Conservation (phyloP, 2,329 filamentous ascomycete genomes). For the Pochonia chlamydosporia region DNA sequence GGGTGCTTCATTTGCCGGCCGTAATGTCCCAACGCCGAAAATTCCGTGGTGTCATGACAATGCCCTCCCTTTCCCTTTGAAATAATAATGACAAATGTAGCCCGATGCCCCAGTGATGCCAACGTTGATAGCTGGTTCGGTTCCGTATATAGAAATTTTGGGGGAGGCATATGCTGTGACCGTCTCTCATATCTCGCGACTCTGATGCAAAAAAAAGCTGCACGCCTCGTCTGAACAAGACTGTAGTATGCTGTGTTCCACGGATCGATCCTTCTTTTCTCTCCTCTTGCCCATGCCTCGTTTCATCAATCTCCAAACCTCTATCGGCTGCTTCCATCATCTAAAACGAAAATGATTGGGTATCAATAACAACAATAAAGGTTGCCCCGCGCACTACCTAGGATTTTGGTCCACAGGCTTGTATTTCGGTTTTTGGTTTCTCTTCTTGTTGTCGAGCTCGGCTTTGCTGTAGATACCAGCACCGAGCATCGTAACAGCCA, state of each 20-base stretch:
- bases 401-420: conserved; percentile 29
- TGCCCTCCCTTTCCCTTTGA: conserved; percentile 4
- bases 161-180: not conserved
- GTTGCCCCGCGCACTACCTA: conserved; percentile 14
- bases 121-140: not conserved
- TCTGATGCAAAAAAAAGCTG: not conserved
- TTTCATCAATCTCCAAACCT: too few relatives aligned
- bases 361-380: conserved; percentile 9
- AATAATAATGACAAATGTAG: conserved; percentile 1
- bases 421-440: conserved; percentile 24
- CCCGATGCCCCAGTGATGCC: not conserved
- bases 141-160: not conserved
- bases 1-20: conserved; percentile 1
- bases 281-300: not conserved
- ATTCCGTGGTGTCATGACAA: conserved; percentile 9
- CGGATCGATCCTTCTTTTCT: not conserved
- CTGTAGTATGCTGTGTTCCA: not conserved
- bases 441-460: conserved; percentile 44
- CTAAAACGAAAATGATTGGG: conserved; percentile 7
- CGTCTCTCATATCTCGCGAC: not conserved
- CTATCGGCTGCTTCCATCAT: conserved; percentile 5
- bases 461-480: conserved; percentile 54
- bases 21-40: conserved; percentile 13
- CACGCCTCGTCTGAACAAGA: not conserved
- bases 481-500: conserved; percentile 48